Evolutionary conservation across 1,284 basidiomycete species (phyloP).

Genomic region (Agroathelia rolfsii): DNA sequence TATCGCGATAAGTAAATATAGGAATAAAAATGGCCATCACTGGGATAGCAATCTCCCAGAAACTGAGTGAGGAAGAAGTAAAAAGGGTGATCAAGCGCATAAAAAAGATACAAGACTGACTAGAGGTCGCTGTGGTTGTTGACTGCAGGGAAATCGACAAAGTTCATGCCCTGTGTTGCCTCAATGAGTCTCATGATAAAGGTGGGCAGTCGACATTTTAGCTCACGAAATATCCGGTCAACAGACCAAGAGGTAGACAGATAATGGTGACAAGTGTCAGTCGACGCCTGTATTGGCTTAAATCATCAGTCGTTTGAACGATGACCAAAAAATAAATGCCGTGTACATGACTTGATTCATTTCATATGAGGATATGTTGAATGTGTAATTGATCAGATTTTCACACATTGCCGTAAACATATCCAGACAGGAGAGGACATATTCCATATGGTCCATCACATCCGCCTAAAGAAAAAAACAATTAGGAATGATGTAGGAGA

Average conservation of each 20-base stretch:
- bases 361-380: conserved; percentile 50
- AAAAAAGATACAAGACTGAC: conserved; percentile 24
- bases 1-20: conserved; percentile 14
- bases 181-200: too few relatives aligned
- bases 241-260: conserved; percentile 20
- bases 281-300: conserved; percentile 9
- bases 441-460: conserved; percentile 19
- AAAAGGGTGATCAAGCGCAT: not conserved
- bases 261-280: conserved; percentile 18
- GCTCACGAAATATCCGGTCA: conserved; percentile 20
- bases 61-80: conserved; percentile 9
- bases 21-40: conserved; percentile 15
- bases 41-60: conserved; percentile 20
- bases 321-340: conserved; percentile 4
- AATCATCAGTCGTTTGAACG: not conserved
- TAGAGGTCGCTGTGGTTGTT: conserved; percentile 37
- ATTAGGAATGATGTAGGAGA: conserved; percentile 3
- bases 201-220: too few relatives aligned
- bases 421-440: conserved; percentile 16
- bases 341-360: conserved; percentile 62
- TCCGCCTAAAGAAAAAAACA: conserved; percentile 10
- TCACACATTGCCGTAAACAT: conserved; percentile 18
- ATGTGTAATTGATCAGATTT: conserved; percentile 20
- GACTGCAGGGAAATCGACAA: conserved; percentile 41
- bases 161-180: conserved; percentile 78